Evolutionary conservation across 129 eudicot species (phyloP).

Genomic region (Ambrosia trifida): DNA sequence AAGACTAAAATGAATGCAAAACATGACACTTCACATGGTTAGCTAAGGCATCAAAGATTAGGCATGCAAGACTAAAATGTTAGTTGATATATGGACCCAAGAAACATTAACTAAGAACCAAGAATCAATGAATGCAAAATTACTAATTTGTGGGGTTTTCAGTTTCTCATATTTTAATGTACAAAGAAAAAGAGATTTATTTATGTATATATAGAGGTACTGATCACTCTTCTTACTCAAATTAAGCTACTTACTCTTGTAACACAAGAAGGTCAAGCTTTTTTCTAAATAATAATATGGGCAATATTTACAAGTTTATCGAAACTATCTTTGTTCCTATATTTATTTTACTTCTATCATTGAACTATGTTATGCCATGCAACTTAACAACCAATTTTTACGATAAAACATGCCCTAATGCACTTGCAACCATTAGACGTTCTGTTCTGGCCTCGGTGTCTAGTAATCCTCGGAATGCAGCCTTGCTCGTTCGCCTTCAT

Average conservation of each 20-base stretch:
- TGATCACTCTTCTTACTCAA: constrained; percentile 4
- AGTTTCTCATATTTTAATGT: not conserved
- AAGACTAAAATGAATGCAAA: no score
- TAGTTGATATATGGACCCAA: no score
- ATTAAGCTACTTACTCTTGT: constrained; percentile 3
- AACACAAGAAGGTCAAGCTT: not conserved
- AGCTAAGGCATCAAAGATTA: no score
- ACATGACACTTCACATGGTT: no score
- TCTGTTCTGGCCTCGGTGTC: constrained; percentile 42
- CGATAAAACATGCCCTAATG: constrained; percentile 64
- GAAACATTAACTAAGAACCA: no score
- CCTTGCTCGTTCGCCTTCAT: constrained; percentile 36
- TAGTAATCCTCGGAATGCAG: constrained; percentile 41
- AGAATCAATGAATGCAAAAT: no score
- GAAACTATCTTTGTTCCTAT: constrained; percentile 12
- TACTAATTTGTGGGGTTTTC: no score
- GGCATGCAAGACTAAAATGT: no score
- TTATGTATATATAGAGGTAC: constrained; percentile 3
- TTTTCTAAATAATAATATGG: constrained; percentile 13
- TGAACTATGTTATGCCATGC: constrained; percentile 24
- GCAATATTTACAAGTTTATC: constrained; percentile 1
- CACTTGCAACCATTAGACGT: constrained; percentile 39
- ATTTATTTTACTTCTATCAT: constrained; percentile 18
- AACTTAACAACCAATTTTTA: constrained; percentile 52
- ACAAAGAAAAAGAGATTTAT: not conserved